These are phyloP conservation scores for Ustilago xerochloae DNA, from an alignment of 1,284 basidiomycete genomes.

Conservation along the genomic window DNA sequence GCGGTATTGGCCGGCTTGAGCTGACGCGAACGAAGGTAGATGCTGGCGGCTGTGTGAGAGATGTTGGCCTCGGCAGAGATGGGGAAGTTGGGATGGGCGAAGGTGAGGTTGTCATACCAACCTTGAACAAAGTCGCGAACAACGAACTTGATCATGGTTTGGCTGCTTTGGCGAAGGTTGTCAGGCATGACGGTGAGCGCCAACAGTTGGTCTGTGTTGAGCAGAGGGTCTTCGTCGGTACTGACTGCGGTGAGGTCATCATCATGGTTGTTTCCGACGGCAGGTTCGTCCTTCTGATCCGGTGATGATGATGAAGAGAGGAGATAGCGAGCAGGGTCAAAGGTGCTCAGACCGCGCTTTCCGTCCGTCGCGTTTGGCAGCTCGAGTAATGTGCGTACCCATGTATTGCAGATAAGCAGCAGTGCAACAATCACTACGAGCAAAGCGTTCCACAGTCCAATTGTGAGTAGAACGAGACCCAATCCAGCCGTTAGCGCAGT, in stretches of 20 bases:
- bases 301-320: constrained; percentile 15
- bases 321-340: constrained; percentile 44
- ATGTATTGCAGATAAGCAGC: constrained; percentile 58
- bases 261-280: background rate
- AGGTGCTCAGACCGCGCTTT: constrained; percentile 26
- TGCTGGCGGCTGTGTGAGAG: constrained; percentile 48
- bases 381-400: constrained; percentile 61
- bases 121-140: constrained; percentile 58
- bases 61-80: constrained; percentile 51
- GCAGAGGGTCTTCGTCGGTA: constrained; percentile 6
- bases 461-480: constrained; percentile 27
- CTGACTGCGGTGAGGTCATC: background rate
- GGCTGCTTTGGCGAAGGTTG: constrained; percentile 37
- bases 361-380: constrained; percentile 38
- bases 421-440: constrained; percentile 32
- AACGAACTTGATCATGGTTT: constrained; percentile 44
- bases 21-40: constrained; percentile 42
- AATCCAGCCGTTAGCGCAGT: constrained; percentile 36
- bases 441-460: constrained; percentile 37
- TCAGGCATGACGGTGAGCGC: constrained; percentile 39
- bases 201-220: constrained; percentile 21
- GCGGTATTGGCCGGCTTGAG: constrained; percentile 50
- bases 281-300: background rate
- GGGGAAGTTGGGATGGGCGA: constrained; percentile 56
- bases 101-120: constrained; percentile 60